Base-by-base conservation (phyloP, 2,329 filamentous ascomycete species). In the Fusarium sp. region DNA sequence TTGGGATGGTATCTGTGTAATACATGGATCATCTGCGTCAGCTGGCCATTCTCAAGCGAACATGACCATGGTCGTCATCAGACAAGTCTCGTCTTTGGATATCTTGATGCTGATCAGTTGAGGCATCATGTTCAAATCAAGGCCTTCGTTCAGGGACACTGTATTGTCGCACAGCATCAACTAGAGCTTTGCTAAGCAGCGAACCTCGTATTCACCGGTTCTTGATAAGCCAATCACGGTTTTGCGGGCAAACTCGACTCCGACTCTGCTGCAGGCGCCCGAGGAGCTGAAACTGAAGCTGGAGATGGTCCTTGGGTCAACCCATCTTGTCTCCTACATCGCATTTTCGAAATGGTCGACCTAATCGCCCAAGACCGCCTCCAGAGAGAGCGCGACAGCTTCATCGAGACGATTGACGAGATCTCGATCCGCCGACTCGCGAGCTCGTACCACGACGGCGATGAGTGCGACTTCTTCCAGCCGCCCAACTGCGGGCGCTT, bases 381-480 rank as follows among this genome's bases (percentile, higher is more conserved):
- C 42, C 54, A 62, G 14, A 37, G 18, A 11, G 68, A 64, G 47
- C 72, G 64, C 18, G 50, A 66, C 9, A 61, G 60, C 3, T 75
- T 71, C 45, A 69, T 75, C 27, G 42, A 38, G 6, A 65, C 59
- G 31, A 67, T 75, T 31, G 45, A 58, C 35, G 52, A 70, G 38
- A 18, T 38, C 29, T 54, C 60, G 22, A 42, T 75, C 13, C 45
- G 60, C 34, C 57, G 58, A 5, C 66, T 75, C 14, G 73, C 71
- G 14, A 62, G 62, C 4, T 74, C 68, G 22, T 67, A 74, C n/a
- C 71, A 70, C 29, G n/a, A 64, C n/a, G 60, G 67, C n/a, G 10
- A 62, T 27, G 52, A 68, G 10, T 75, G 73, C 60, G 14, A 34
- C 11, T 68, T 70, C 14, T 77, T 77, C 59, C 27, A 66, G 50